Conservation (phyloP, 2,329 filamentous ascomycete genomes). For the Fusarium stilboides region DNA sequence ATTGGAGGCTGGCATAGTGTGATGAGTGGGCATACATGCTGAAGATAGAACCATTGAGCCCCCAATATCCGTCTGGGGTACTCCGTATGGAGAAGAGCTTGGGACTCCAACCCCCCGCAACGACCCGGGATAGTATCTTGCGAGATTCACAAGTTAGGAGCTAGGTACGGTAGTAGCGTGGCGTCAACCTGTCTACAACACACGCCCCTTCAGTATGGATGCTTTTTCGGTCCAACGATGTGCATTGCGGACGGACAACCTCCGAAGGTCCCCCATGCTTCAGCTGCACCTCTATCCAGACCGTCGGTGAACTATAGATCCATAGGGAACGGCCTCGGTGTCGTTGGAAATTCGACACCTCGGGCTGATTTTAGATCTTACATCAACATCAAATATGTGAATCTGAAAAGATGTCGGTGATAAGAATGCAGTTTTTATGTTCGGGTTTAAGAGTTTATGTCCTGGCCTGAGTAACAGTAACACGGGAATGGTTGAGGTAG, state of each 20-base stretch:
- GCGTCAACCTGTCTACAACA: conserved; percentile 11
- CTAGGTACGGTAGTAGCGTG: conserved; percentile 20
- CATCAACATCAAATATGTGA: conserved; percentile 16
- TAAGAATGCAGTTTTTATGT: conserved; percentile 10
- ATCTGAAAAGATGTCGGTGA: background rate
- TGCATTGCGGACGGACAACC: conserved; percentile 37
- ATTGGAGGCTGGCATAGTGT: background rate
- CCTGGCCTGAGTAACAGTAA: conserved; percentile 1
- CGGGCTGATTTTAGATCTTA: conserved; percentile 31
- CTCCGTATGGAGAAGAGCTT: conserved; percentile 24
- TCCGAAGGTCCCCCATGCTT: conserved; percentile 37
- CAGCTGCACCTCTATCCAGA: conserved; percentile 23
- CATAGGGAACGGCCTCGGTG: conserved; percentile 25
- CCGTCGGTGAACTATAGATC: conserved; percentile 32
- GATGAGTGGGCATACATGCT: background rate
- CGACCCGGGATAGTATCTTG: conserved; percentile 28
- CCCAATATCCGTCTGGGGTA: conserved; percentile 34
- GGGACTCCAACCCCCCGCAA: conserved; percentile 18
- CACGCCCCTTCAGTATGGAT: conserved; percentile 30
- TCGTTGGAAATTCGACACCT: conserved; percentile 14
- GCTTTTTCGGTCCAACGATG: conserved; percentile 10
- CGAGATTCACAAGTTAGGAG: conserved; percentile 16
- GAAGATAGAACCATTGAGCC: conserved; percentile 6
- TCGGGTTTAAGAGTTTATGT: conserved; percentile 34
- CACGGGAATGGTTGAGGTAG: conserved; percentile 31